Percentiles rank a stretch among this genome's conserved stretches.
Conservation (phyloP, 2,329 filamentous ascomycete species). For the Penicillium sp. region DNA sequence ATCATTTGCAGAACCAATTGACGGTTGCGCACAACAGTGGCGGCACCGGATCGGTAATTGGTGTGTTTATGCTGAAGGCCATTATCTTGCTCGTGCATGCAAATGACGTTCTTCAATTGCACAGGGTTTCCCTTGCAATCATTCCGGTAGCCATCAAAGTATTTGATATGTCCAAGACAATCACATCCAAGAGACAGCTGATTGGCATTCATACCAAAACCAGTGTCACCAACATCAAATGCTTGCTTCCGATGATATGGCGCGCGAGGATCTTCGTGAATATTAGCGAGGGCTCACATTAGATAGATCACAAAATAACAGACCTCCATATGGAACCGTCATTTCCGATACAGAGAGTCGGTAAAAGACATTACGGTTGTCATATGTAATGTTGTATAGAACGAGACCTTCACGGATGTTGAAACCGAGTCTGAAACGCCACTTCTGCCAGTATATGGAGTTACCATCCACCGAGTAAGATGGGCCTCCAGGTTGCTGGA, state of each 20-base stretch:
- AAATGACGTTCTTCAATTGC: slow-evolving; percentile 65
- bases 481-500: slow-evolving; percentile 63
- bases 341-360: slow-evolving; percentile 66
- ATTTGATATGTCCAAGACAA: slow-evolving; percentile 68
- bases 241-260: slow-evolving; percentile 69
- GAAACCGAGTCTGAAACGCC: slow-evolving; percentile 61
- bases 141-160: slow-evolving; percentile 59
- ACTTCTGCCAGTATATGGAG: slow-evolving; percentile 65
- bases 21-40: slow-evolving; percentile 61
- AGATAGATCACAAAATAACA: slow-evolving; percentile 1
- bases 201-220: slow-evolving; percentile 66
- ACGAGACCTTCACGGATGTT: slow-evolving; percentile 66
- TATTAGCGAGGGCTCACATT: slow-evolving; percentile 1
- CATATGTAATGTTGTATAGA: slow-evolving; percentile 64
- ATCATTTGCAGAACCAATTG: slow-evolving; percentile 68
- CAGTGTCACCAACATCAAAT: slow-evolving; percentile 67
- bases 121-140: slow-evolving; percentile 60
- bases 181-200: slow-evolving; percentile 69
- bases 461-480: slow-evolving; percentile 60
- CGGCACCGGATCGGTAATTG: slow-evolving; percentile 65
- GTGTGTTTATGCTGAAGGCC: slow-evolving; percentile 71
- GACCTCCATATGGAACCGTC: slow-evolving; percentile 51
- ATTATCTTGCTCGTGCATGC: slow-evolving; percentile 68
- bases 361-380: slow-evolving; percentile 64
- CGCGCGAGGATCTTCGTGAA: slow-evolving; percentile 60